Percentiles rank a stretch among this genome's conserved stretches.
phyloP scores from a whole-genome alignment of 225 moss, liverwort and hornwort species.

The Asterella californica region DNA sequence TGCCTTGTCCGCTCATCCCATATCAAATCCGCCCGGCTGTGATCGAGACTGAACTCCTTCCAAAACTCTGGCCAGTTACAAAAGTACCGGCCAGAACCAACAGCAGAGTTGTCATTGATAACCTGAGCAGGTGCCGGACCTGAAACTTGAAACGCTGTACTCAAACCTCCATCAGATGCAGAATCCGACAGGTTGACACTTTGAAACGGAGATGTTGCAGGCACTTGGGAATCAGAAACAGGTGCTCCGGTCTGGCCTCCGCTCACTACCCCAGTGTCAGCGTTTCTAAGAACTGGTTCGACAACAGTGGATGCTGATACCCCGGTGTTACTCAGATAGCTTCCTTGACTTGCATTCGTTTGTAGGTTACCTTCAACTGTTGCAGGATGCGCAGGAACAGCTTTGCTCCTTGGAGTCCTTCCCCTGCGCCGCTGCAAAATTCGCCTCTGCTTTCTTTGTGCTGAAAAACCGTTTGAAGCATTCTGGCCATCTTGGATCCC shows the following conservation, averaged over 20 bases:
- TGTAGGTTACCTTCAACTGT: constrained; percentile 16
- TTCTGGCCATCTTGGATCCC: constrained; percentile 43
- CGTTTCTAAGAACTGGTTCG: constrained; percentile 20
- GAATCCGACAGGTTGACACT: constrained; percentile 29
- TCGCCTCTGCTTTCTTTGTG: constrained; percentile 65
- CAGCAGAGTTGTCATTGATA: constrained; percentile 52
- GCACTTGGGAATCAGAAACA: constrained; percentile 15
- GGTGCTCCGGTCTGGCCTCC: constrained; percentile 25
- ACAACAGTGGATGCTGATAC: constrained; percentile 13
- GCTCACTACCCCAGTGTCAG: constrained; percentile 7
- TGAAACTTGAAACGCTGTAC: constrained; percentile 38
- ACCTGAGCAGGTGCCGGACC: constrained; percentile 84
- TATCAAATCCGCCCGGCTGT: constrained; percentile 88
- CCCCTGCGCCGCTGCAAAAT: constrained; percentile 76
- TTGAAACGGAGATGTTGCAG: constrained; percentile 3
- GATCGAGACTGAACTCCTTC: constrained; percentile 81
- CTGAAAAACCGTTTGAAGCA: constrained; percentile 49
- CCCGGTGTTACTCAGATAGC: constrained; percentile 21
- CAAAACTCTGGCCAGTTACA: constrained; percentile 96
- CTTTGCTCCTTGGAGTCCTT: constrained; percentile 49
- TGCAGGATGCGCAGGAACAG: constrained; percentile 17
- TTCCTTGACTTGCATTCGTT: constrained; percentile 26
- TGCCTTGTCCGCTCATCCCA: constrained; percentile 93
- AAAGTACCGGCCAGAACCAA: constrained; percentile 63
- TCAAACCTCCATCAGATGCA: constrained; percentile 32